Evolutionary conservation across 2,329 filamentous ascomycete species (phyloP).

Genomic region (Alternaria consortialis): DNA sequence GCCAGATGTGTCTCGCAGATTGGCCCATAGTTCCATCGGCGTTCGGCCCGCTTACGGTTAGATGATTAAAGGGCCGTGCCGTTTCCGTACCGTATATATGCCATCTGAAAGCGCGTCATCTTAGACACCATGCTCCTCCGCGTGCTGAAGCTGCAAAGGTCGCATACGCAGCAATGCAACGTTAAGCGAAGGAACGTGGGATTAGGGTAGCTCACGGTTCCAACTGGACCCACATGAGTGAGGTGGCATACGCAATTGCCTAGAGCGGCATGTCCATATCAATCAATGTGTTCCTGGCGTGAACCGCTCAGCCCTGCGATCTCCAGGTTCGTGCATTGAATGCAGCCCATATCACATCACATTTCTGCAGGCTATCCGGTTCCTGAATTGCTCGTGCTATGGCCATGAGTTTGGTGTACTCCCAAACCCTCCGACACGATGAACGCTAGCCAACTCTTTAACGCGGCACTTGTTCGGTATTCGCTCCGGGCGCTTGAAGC

Average conservation of each 20-base stretch:
- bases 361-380: constrained; percentile 30
- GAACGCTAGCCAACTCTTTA: constrained; percentile 20
- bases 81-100: constrained; percentile 38
- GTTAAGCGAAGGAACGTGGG: constrained; percentile 18
- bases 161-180: constrained; percentile 26
- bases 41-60: constrained; percentile 35
- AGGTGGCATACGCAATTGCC: constrained; percentile 18
- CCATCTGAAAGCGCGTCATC: constrained; percentile 34
- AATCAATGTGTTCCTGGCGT: constrained; percentile 31
- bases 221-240: constrained; percentile 25
- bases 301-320: constrained; percentile 42
- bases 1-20: constrained; percentile 43
- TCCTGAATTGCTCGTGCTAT: constrained; percentile 35
- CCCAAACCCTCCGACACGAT: constrained; percentile 15
- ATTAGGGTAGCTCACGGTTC: constrained; percentile 15
- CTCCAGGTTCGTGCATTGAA: constrained; percentile 31
- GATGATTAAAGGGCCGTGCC: constrained; percentile 41
- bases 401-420: constrained; percentile 37
- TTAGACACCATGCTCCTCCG: constrained; percentile 31
- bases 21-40: constrained; percentile 32
- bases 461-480: constrained; percentile 25
- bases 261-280: constrained; percentile 24
- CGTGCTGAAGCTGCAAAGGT: constrained; percentile 26
- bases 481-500: constrained; percentile 20
- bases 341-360: constrained; percentile 41